Evolutionary conservation across 2,329 filamentous ascomycete genomes (phyloP).

Genomic region (Cercospora janseana): DNA sequence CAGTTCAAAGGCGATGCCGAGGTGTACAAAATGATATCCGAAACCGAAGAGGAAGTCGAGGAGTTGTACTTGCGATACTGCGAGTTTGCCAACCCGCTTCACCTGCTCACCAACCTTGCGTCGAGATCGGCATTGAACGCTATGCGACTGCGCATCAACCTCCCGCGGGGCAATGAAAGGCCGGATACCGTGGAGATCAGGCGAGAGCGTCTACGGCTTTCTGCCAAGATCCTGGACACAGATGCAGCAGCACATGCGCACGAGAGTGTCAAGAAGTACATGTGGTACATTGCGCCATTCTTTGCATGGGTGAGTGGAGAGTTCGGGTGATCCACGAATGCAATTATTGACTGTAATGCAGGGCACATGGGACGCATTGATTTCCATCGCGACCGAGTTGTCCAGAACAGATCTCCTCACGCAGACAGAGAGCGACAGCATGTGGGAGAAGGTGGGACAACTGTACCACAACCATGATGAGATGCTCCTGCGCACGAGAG

Average conservation of each 20-base stretch:
- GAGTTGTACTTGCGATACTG: conserved; percentile 47
- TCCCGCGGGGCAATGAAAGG: conserved; percentile 41
- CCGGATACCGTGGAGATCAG: conserved; percentile 36
- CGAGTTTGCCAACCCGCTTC: conserved; percentile 44
- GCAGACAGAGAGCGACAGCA: conserved; percentile 24
- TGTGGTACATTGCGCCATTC: conserved; percentile 54
- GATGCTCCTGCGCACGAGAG: conserved; percentile 27
- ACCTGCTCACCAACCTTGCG: conserved; percentile 47
- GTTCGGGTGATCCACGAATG: not conserved
- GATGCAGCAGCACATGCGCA: conserved; percentile 44
- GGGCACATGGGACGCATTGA: conserved; percentile 36
- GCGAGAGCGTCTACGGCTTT: conserved; percentile 43
- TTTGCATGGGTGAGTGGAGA: conserved; percentile 39
- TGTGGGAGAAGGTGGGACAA: conserved; percentile 49
- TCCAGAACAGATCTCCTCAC: conserved; percentile 18
- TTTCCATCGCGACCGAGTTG: conserved; percentile 40
- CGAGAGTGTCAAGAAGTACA: conserved; percentile 46
- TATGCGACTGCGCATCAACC: conserved; percentile 48
- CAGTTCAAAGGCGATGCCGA: conserved; percentile 17
- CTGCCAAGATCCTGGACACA: conserved; percentile 43
- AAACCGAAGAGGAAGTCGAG: conserved; percentile 46
- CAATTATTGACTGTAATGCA: not conserved
- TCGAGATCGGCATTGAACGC: conserved; percentile 45
- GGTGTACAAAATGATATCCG: conserved; percentile 35
- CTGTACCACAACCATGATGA: conserved; percentile 46